These are phyloP conservation scores for Sporothrix brunneoviolacea DNA, from an alignment of 2,329 filamentous ascomycete genomes.

Conservation along the genomic window DNA sequence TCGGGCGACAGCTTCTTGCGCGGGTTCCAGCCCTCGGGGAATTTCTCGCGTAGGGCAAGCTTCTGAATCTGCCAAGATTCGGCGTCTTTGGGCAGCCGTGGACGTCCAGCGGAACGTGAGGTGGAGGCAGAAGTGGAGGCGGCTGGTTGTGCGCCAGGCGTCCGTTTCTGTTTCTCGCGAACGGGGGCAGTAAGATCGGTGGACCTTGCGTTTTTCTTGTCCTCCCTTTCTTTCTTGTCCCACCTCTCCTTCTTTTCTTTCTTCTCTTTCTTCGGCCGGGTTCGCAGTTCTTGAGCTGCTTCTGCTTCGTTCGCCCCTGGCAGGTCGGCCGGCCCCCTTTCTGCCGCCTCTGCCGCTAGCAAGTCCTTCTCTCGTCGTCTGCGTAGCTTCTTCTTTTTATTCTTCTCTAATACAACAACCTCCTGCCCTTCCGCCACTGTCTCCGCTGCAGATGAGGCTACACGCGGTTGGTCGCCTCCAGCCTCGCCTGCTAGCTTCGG, in stretches of 20 bases:
- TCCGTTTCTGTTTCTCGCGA: too few species aligned
- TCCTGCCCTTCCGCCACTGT: not conserved
- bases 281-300: not conserved
- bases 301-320: not conserved
- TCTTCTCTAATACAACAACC: too few species aligned
- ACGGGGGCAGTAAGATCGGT: too few species aligned
- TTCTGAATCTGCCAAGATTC: constrained; percentile 71
- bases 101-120: too few species aligned
- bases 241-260: too few species aligned
- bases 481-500: too few species aligned
- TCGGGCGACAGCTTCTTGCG: constrained; percentile 85
- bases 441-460: too few species aligned
- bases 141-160: too few species aligned
- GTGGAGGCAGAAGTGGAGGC: not conserved
- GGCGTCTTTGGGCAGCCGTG: not conserved
- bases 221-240: too few species aligned
- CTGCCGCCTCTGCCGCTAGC: not conserved
- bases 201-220: too few species aligned
- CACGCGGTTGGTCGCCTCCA: too few species aligned
- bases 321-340: not conserved
- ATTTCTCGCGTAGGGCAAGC: constrained; percentile 65
- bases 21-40: constrained; percentile 74
- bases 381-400: not conserved
- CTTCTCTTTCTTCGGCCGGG: too few species aligned
- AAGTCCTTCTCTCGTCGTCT: not conserved